Percentiles rank a stretch among this genome's conserved stretches.
Conservation (phyloP, 202 grass and related monocot species). For the Setaria viridis region DNA sequence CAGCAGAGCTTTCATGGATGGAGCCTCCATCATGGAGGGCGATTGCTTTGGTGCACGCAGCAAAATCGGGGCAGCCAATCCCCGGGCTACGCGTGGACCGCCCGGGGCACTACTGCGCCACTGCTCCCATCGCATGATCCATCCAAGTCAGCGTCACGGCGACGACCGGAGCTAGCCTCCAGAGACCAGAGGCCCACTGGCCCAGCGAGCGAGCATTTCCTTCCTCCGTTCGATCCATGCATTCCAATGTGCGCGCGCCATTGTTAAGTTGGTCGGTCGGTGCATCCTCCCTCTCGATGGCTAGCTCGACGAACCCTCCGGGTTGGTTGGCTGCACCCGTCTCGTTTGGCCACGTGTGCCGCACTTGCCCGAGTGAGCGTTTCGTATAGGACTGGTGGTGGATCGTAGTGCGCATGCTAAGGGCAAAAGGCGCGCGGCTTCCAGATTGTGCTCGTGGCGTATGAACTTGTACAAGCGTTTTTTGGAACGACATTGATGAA, state of each 20-base stretch:
- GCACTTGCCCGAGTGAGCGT: constrained; percentile 13
- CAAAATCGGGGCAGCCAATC: constrained; percentile 3
- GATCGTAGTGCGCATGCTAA: background rate
- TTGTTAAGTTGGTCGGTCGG: background rate
- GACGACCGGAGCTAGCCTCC: too few species aligned
- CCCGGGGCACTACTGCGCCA: background rate
- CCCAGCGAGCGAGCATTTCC: background rate
- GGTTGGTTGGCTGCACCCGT: too few species aligned
- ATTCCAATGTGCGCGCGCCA: background rate
- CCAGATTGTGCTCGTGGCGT: constrained; percentile 1
- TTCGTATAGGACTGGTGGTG: background rate
- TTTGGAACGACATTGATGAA: background rate
- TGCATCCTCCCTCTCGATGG: too few species aligned
- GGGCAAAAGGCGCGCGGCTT: background rate
- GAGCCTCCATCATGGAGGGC: background rate
- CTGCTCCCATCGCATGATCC: background rate
- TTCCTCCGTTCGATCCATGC: background rate
- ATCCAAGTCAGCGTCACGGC: background rate
- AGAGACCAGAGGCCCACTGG: too few species aligned
- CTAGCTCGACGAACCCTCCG: too few species aligned
- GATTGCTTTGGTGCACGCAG: background rate
- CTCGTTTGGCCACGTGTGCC: background rate
- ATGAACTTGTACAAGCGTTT: background rate
- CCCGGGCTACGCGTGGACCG: background rate
- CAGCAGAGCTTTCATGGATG: background rate